Conservation (phyloP, 2,329 filamentous ascomycete species). For the Epichloe sylvatica region DNA sequence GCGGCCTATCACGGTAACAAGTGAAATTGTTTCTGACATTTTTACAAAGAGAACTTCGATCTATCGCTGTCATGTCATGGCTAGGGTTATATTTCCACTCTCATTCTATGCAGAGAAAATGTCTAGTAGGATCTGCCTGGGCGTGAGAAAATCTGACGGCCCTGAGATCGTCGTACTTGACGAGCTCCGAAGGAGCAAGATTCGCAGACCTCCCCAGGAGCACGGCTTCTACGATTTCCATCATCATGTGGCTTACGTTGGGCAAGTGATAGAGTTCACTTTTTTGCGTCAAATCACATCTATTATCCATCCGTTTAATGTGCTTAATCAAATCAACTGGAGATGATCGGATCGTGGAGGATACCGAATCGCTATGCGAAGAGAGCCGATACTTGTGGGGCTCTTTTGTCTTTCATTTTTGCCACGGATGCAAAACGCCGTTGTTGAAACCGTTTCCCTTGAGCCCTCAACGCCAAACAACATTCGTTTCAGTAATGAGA, state of each 20-base stretch:
- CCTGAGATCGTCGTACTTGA: neutral
- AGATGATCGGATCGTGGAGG: conserved; percentile 25
- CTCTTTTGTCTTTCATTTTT: conserved; percentile 9
- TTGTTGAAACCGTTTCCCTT: conserved; percentile 40
- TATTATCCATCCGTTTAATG: conserved; percentile 1
- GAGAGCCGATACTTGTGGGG: conserved; percentile 14
- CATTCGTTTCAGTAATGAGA: conserved; percentile 10
- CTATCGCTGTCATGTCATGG: neutral
- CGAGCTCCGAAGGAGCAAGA: neutral
- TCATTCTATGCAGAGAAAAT: neutral
- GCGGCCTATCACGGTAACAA: conserved; percentile 18
- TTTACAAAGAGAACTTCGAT: neutral
- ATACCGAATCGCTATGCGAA: conserved; percentile 24
- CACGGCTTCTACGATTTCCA: neutral
- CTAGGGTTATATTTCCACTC: neutral
- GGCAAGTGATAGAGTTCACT: neutral
- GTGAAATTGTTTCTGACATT: conserved; percentile 6
- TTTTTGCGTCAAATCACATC: conserved; percentile 1
- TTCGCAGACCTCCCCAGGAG: neutral
- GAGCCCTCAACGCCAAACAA: conserved; percentile 29
- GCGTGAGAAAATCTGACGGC: neutral
- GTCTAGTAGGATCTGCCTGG: too few relatives aligned
- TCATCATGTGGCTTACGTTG: neutral
- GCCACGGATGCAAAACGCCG: conserved; percentile 28
- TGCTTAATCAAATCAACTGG: conserved; percentile 1